Evolutionary conservation across 352 stramenopile genomes (phyloP).

Genomic region (Pilasporangium apinafurcum): DNA sequence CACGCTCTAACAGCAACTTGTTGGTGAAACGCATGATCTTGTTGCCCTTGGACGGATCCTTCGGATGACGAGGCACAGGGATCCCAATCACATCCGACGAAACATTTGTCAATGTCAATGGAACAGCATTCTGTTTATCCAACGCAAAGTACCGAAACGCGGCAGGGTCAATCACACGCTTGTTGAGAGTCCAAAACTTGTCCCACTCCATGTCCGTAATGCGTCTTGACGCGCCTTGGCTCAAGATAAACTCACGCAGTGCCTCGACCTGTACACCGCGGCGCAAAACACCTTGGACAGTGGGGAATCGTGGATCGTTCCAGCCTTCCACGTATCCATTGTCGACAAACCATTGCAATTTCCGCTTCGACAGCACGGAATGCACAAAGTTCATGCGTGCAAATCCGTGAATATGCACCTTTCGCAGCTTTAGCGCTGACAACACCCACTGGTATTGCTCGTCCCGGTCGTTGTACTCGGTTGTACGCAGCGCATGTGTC

Average conservation of each 20-base stretch:
- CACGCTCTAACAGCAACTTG: conserved; percentile 92
- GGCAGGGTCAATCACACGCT: conserved; percentile 95
- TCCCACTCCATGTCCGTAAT: conserved; percentile 99
- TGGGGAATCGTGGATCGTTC: conserved; percentile 98
- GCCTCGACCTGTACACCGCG: conserved; percentile 94
- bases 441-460: conserved; percentile 97
- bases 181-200: conserved; percentile 99
- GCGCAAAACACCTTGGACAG: conserved; percentile 94
- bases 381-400: conserved; percentile 99
- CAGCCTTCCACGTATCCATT: conserved; percentile 94
- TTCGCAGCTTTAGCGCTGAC: conserved; percentile 78
- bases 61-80: conserved; percentile 66
- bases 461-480: conserved; percentile 99
- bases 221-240: conserved; percentile 93
- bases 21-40: conserved; percentile 87
- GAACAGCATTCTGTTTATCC: conserved; percentile 83
- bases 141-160: conserved; percentile 97
- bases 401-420: conserved; percentile 92
- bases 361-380: conserved; percentile 98
- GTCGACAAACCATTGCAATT: conserved; percentile 99
- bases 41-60: conserved; percentile 72
- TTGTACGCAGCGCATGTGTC: conserved; percentile 98
- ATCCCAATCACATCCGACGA: conserved; percentile 51
- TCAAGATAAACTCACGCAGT: conserved; percentile 97
- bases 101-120: conserved; percentile 85